Conservation (phyloP, 2,329 filamentous ascomycete species). For the Hypocreales sp. region DNA sequence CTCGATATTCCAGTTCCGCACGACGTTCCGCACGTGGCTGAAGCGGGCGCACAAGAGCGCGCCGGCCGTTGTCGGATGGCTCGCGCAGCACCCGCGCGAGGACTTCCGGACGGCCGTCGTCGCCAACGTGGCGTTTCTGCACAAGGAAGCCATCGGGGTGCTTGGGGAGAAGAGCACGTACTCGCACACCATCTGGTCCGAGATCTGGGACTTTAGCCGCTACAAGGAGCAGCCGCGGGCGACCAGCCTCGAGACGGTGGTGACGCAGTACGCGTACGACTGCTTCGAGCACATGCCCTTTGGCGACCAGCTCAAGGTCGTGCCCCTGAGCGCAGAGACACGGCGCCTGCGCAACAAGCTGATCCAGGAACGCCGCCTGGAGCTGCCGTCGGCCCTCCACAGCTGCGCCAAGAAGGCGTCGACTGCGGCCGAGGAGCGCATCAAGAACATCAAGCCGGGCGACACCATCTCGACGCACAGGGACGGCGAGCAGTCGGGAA, state of each 20-base stretch:
- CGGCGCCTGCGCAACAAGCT: conserved; percentile 13
- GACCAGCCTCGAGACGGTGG: conserved; percentile 33
- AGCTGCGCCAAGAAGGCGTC: conserved; percentile 8
- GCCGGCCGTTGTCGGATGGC: conserved; percentile 37
- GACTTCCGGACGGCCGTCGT: conserved; percentile 51
- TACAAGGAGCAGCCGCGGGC: conserved; percentile 13
- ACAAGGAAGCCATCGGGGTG: conserved; percentile 44
- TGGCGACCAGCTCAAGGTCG: conserved; percentile 29
- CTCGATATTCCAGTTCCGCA: conserved; percentile 38
- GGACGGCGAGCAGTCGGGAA: conserved; percentile 28
- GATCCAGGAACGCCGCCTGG: conserved; percentile 12
- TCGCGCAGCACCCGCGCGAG: conserved; percentile 21
- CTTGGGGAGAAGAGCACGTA: conserved; percentile 14
- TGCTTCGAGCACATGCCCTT: conserved; percentile 52
- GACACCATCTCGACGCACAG: conserved; percentile 32
- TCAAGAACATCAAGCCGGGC: conserved; percentile 22
- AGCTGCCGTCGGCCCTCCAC: conserved; percentile 10
- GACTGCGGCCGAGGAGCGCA: conserved; percentile 8
- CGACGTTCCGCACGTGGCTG: conserved; percentile 43
- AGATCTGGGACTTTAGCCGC: conserved; percentile 23
- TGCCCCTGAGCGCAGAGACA: conserved; percentile 12
- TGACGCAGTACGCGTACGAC: conserved; percentile 52
- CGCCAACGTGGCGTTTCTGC: conserved; percentile 46
- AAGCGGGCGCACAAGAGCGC: conserved; percentile 23
- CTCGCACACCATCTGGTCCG: conserved; percentile 36